Evolutionary conservation across 495 filamentous ascomycete genomes (phyloP).

Genomic region (Darksidea phi): DNA sequence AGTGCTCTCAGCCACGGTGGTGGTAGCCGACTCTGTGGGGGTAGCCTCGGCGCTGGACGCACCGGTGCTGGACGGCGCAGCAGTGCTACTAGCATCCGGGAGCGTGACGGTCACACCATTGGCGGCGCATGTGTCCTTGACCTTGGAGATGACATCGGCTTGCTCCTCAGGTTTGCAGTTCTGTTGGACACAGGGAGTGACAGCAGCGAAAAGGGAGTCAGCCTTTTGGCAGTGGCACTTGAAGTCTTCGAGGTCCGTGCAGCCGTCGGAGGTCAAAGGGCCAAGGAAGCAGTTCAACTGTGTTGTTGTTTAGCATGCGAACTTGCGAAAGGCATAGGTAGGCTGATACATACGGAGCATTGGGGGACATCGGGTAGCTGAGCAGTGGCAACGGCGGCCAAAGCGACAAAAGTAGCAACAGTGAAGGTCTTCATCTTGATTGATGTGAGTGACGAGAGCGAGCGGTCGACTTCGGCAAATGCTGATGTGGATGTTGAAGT

Average conservation of each 20-base stretch:
- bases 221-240: constrained; percentile 54
- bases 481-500: neutral
- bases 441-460: constrained; percentile 1
- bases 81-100: constrained; percentile 4
- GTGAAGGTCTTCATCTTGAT: constrained; percentile 48
- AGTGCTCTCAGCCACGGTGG: neutral
- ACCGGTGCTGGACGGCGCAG: constrained; percentile 1
- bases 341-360: constrained; percentile 47
- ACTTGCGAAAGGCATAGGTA: neutral
- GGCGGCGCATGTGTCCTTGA: constrained; percentile 21
- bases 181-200: constrained; percentile 51
- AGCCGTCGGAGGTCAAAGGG: constrained; percentile 48
- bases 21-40: neutral
- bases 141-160: constrained; percentile 37
- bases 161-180: constrained; percentile 46
- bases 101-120: constrained; percentile 28
- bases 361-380: constrained; percentile 47
- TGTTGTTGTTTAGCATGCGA: neutral
- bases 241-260: constrained; percentile 49
- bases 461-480: constrained; percentile 8
- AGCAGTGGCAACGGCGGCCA: constrained; percentile 44
- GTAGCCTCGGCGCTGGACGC: constrained; percentile 9
- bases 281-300: constrained; percentile 50
- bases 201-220: constrained; percentile 40
- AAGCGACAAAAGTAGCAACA: constrained; percentile 12